Base-by-base conservation (phyloP, 1,139 yeast species). In the Zygoascus meyerae region DNA sequence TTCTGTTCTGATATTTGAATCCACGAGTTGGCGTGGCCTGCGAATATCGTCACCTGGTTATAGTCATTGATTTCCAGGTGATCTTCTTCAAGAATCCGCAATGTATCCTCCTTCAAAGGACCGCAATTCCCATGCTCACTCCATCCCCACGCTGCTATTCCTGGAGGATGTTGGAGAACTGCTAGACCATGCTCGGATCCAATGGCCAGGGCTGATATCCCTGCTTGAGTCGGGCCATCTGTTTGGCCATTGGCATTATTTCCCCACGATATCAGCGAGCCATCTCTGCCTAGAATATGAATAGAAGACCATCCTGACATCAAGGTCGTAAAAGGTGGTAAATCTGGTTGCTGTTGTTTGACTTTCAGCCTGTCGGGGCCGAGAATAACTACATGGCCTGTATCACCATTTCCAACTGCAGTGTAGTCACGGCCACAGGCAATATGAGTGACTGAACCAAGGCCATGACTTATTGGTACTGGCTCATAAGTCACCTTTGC, bases 111-210 rank as follows among this genome's bases (percentile, higher is more conserved):
- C 18, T 43, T 46, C 9, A 50, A 18, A 9, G 46, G 42, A 50
- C 97, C 97, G 66, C 97, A 90, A 61, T 92, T 92, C 0, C 98
- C 97, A 62, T 92, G 98, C 61, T 92, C 98, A 21, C 97, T 97
- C 98, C 98, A 92, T 0, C 98, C 98, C 97, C 97, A 92, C 2
- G 90, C 76, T 47, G 61, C 69, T 0, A 86, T 80, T 5, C 55
- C 50, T 10, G 31, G 15, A 1, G 14, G 17, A 40, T 51, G 50
- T 3, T 68, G 62, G 1, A 59, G 52, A 1, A 72, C 54, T 2
- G 78, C 62, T 17, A 86, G 59, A 0, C 94, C 95, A 63, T 92
- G 98, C 60, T 92, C 98, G 59, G 95, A 86, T 1, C 98, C 98
- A 2, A 78, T 73, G 0, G 72, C 71, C 10, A 58, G 32, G 2